Evolutionary conservation across 495 filamentous ascomycete species (phyloP), one percentile per base, ranked within the genome.

Genomic region (Penicillium nucicola): DNA sequence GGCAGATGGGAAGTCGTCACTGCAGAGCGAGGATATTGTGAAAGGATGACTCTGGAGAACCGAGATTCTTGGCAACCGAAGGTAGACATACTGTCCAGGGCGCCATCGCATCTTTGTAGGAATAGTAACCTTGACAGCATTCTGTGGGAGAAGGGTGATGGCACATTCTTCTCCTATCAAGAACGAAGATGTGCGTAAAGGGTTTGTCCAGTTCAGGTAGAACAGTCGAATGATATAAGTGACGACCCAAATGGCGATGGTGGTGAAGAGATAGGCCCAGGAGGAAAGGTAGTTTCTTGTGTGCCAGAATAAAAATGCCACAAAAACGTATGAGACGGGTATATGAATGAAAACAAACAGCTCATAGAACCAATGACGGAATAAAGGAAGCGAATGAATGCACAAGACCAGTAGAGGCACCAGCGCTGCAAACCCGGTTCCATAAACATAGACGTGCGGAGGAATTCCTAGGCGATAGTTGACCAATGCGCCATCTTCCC

Each of bases 241-340:
- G 10, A 82, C 34, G 8, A 77, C 67, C 84, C 90, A 93, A 60
- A 96, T 90, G 30, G 74, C 89, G 32, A 90, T 71, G 0, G 90
- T 93, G 9, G 89, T 84, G 58, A 78, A 93, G 8, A 97, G 79
- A 58, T 97, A 97, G 65, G 82, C 76, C 92, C 93, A 97, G 5
- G 91, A 95, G 13, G 84, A 84, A 23, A 97, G 76, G 62, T 89
- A 95, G 66, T 97, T 96, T 58, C 89, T 84, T 57, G 87, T 93
- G 67, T 97, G 92, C 92, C 92, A 97, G 69, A 97, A 95, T 13
- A 97, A 79, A 71, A 96, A 79, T 9, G 76, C 90, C 28, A 97
- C 65, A 60, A 89, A 95, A 31, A 89, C 76, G 42, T 91, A 79
- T 2, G 91, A 85, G 10, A 89, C 83, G 0, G 92, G 88, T 1